phyloP scores from a whole-genome alignment of 495 filamentous ascomycete species.

The Trichoderma gamsii region DNA sequence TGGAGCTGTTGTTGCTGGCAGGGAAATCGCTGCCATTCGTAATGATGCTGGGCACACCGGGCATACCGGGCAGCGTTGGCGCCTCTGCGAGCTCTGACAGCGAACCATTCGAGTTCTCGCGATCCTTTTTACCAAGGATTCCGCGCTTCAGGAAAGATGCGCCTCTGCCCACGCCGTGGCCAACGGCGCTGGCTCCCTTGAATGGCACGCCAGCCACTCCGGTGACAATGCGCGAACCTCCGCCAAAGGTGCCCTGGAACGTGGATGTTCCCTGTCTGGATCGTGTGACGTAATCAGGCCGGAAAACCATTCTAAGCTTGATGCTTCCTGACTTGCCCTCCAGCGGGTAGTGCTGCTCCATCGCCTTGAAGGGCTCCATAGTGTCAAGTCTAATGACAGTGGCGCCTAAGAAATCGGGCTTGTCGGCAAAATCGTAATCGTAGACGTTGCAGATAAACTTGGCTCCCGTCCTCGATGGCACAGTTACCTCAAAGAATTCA shows the following conservation, averaged over 20 bases:
- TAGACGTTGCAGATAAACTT: conserved; percentile 78
- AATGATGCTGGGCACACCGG: conserved; percentile 37
- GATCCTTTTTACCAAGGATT: conserved; percentile 61
- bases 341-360: conserved; percentile 66
- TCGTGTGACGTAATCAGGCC: conserved; percentile 82
- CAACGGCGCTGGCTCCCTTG: conserved; percentile 71
- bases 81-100: conserved; percentile 18
- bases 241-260: conserved; percentile 85
- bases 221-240: conserved; percentile 84
- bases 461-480: conserved; percentile 79
- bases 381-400: conserved; percentile 70
- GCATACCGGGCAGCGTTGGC: conserved; percentile 19
- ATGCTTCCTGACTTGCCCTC: conserved; percentile 87
- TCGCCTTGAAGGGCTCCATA: conserved; percentile 75
- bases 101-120: conserved; percentile 37
- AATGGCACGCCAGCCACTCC: conserved; percentile 75
- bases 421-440: conserved; percentile 93
- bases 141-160: conserved; percentile 80
- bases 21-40: conserved; percentile 35
- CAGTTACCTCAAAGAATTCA: conserved; percentile 78
- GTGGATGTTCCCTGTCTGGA: conserved; percentile 86
- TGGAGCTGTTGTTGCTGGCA: conserved; percentile 19
- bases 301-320: conserved; percentile 84
- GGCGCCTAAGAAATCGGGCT: conserved; percentile 77
- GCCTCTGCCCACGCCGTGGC: conserved; percentile 76